Base-by-base conservation (phyloP, 2,329 filamentous ascomycete species). In the Botrytis tulipae region DNA sequence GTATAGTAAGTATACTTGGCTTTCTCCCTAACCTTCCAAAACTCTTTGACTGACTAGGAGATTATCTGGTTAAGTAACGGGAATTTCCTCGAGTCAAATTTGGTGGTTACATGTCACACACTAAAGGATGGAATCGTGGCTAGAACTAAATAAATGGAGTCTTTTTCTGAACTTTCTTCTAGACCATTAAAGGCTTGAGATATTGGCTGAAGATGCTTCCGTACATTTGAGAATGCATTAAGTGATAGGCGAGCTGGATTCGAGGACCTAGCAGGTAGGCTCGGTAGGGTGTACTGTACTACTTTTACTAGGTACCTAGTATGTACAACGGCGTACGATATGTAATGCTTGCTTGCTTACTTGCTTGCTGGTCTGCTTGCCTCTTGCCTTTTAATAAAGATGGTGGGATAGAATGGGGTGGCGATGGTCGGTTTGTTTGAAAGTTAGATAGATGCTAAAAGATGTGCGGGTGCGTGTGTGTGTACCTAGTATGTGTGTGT, bases 181-280 rank as follows among this genome's bases (percentile, higher is more conserved):
- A 48, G 44, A 67, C 63, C 63, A n/a, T 67, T 20, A 25, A n/a
- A n/a, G 44, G 44, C 63, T 66, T 66, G 37, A 32, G 12, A 32
- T 51, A 51, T 63, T 63, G 61, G 61, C 61, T 63, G 40, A 63
- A 63, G 25, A 29, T 44, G 18, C 25, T n/a, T 37, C 60, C 37
- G 60, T 62, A 40, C 25, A 40, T 42, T n/a, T n/a, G 1, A n/a
- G 22, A 29, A 51, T 66, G 63, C 63, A n/a, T 66, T 4, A 20
- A n/a, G 42, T 25, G 60, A 66, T 66, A 66, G 63, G 63, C 63
- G 63, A 66, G 44, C 44, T 51, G 63, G 44, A 66, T 35, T 35
- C 20, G 14, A n/a, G 29, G 9, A 22, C 44, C 63, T 51, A 66
- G 44, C 16, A 42, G 40, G 40, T 16, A 29, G 14, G 25, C n/a